Conservation (phyloP, 1,284 basidiomycete species). For the Ustanciosporium gigantosporum region DNA sequence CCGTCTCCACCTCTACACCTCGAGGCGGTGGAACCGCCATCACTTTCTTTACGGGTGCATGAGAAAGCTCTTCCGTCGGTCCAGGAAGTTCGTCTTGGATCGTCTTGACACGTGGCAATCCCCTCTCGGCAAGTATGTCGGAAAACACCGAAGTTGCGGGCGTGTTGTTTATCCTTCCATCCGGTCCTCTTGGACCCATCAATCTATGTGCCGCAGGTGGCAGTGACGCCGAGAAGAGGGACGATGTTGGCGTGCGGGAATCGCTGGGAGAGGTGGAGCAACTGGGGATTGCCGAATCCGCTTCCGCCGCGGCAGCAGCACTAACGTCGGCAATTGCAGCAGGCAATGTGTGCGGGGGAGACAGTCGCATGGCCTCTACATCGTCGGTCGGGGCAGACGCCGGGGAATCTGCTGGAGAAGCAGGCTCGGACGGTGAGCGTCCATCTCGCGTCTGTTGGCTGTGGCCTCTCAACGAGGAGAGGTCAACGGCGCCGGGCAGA, state of each 20-base stretch:
- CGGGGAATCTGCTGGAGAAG: not conserved
- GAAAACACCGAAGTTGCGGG: constrained; percentile 35
- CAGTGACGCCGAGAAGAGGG: constrained; percentile 2
- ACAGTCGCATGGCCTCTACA: no score
- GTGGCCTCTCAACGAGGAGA: no score
- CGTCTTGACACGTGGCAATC: constrained; percentile 1
- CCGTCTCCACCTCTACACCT: constrained; percentile 9
- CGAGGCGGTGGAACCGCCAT: constrained; percentile 35
- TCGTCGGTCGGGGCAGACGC: not conserved
- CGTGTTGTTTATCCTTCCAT: constrained; percentile 35
- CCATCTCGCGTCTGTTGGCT: no score
- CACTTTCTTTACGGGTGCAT: constrained; percentile 40
- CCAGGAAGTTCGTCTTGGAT: constrained; percentile 31
- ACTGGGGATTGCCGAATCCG: not conserved
- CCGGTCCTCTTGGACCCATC: constrained; percentile 2
- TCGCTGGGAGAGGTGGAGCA: not conserved
- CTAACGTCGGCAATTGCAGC: not conserved
- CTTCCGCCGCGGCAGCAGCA: not conserved
- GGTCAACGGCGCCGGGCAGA: constrained; percentile 7
- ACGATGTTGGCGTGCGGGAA: not conserved
- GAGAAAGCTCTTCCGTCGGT: constrained; percentile 25
- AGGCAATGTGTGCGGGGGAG: not conserved
- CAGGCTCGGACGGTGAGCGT: no score
- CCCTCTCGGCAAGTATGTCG: constrained; percentile 25
- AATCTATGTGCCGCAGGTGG: not conserved